A percentile compares a stretch with the other conserved stretches of the same genome.
Conservation (phyloP, 208 protist species). For the Blechomonas ayalai region DNA sequence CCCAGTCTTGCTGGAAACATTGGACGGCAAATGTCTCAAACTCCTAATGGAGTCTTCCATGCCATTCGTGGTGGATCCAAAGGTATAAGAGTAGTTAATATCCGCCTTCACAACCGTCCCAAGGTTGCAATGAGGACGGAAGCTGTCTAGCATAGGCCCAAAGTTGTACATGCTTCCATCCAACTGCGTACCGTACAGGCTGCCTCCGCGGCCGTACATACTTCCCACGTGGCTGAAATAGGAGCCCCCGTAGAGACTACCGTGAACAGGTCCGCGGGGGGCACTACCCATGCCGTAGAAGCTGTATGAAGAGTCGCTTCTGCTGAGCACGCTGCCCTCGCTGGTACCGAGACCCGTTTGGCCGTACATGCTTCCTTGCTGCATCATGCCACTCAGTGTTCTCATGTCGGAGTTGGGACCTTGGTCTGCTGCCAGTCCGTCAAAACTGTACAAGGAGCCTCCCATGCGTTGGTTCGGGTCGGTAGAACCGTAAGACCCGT, state of each 20-base stretch:
- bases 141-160: slow-evolving; percentile 1
- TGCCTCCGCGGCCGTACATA: slow-evolving; percentile 23
- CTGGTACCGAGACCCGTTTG: too few species aligned
- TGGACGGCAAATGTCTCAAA: background rate
- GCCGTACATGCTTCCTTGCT: too few species aligned
- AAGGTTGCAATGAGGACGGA: slow-evolving; percentile 20
- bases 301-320: slow-evolving; percentile 19
- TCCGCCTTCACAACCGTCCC: slow-evolving; percentile 29
- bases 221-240: slow-evolving; percentile 32
- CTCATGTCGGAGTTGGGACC: too few species aligned
- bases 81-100: slow-evolving; percentile 31
- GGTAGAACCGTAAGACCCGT: too few species aligned
- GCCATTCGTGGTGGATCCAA: slow-evolving; percentile 30
- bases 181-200: slow-evolving; percentile 5
- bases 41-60: slow-evolving; percentile 1
- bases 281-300: slow-evolving; percentile 21
- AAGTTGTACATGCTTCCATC: slow-evolving; percentile 23
- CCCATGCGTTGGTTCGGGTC: too few species aligned
- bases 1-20: slow-evolving; percentile 4
- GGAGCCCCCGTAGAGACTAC: background rate
- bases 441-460: too few species aligned
- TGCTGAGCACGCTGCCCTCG: slow-evolving; percentile 24
- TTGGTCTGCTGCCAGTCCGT: too few species aligned
- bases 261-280: slow-evolving; percentile 5
- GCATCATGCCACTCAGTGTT: too few species aligned